Evolutionary conservation across 257 asterid genomes (phyloP).

Genomic region (Voacanga thouarsii): DNA sequence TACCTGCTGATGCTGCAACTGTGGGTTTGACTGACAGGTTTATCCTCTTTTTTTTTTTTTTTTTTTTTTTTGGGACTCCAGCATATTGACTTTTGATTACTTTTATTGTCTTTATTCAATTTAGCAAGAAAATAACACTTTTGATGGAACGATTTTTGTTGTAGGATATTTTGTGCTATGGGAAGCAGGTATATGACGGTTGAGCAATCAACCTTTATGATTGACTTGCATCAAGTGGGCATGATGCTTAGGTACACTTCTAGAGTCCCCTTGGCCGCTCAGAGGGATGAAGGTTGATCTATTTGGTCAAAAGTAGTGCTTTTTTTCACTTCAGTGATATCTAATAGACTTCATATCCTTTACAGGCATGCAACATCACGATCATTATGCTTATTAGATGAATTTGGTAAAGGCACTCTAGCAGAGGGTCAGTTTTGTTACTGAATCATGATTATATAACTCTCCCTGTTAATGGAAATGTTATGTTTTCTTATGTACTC

Average conservation of each 20-base stretch:
- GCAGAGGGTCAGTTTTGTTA: conserved; percentile 68
- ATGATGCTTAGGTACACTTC: conserved; percentile 80
- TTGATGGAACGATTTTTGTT: neutral
- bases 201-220: conserved; percentile 97
- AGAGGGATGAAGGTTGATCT: neutral
- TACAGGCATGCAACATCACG: conserved; percentile 83
- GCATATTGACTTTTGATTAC: conserved; percentile 5
- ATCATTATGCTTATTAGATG: conserved; percentile 90
- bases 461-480: neutral
- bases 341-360: conserved; percentile 15
- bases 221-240: conserved; percentile 97
- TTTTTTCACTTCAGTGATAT: neutral
- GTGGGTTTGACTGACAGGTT: conserved; percentile 98
- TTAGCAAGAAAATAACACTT: neutral
- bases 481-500: conserved; percentile 16
- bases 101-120: conserved; percentile 3
- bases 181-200: conserved; percentile 96
- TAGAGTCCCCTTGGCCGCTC: neutral
- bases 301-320: neutral
- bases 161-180: conserved; percentile 92
- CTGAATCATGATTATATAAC: neutral
- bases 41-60: too few relatives aligned
- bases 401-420: conserved; percentile 97
- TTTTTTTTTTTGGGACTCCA: conserved; percentile 21
- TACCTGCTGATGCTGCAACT: conserved; percentile 95